These are phyloP conservation scores for Scutellaria galericulata DNA, from an alignment of 257 asterid genomes.

Conservation along the genomic window DNA sequence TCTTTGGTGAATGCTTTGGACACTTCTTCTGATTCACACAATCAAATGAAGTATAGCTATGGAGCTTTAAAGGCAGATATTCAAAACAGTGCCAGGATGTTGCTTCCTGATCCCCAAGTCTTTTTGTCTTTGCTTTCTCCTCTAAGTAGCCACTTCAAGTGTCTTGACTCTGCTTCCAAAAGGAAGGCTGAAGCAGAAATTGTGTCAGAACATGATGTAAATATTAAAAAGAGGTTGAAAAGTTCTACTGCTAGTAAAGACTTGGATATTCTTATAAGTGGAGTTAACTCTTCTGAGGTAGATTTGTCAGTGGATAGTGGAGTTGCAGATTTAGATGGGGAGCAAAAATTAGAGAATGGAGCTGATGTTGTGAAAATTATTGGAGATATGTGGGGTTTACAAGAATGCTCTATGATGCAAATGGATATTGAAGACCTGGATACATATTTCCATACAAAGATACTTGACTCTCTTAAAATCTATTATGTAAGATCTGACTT, in stretches of 20 bases:
- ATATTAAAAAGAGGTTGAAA: constrained; percentile 66
- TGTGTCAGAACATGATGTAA: constrained; percentile 39
- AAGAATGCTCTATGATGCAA: constrained; percentile 38
- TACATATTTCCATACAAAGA: constrained; percentile 68
- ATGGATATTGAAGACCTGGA: constrained; percentile 52
- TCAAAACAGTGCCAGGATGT: constrained; percentile 62
- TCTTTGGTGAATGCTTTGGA: constrained; percentile 54
- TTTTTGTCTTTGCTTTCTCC: constrained; percentile 74
- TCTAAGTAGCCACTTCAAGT: constrained; percentile 52
- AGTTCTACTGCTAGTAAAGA: constrained; percentile 50
- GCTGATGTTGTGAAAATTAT: constrained; percentile 45
- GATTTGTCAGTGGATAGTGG: constrained; percentile 48
- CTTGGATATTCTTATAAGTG: constrained; percentile 66
- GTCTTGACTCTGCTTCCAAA: constrained; percentile 51
- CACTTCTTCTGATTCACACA: constrained; percentile 40
- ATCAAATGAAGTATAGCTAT: constrained; percentile 48
- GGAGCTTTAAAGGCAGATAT: constrained; percentile 61
- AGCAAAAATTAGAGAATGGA: constrained; percentile 47
- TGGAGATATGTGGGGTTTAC: constrained; percentile 63
- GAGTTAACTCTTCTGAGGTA: constrained; percentile 57
- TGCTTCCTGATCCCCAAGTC: constrained; percentile 85
- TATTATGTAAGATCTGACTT: constrained; percentile 65
- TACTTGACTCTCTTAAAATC: constrained; percentile 67
- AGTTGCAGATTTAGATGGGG: constrained; percentile 47
- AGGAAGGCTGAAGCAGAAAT: constrained; percentile 64